A percentile compares a stretch with the other conserved stretches of the same genome.
Conservation (phyloP, 2,329 filamentous ascomycete genomes). For the Colletotrichum orbiculare region DNA sequence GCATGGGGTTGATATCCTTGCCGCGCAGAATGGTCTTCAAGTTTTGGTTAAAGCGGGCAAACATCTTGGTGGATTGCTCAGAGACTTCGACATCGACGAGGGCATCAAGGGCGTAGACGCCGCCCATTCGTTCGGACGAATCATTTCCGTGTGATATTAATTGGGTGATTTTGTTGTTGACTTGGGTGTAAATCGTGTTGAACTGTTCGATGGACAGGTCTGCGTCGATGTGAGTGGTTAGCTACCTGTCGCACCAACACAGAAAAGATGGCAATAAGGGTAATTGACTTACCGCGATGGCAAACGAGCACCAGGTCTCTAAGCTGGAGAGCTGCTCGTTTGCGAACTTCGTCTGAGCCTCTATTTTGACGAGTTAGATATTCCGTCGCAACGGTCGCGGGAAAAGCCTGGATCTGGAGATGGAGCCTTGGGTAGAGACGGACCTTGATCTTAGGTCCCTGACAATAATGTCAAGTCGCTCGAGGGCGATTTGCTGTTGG, state of each 20-base stretch:
- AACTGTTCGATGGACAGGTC: slow-evolving; percentile 88
- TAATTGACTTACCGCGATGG: slow-evolving; percentile 61
- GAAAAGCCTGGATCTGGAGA: not conserved
- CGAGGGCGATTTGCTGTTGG: slow-evolving; percentile 64
- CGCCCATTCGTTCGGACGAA: slow-evolving; percentile 88
- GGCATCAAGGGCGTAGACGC: slow-evolving; percentile 89
- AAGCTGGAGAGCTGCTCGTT: slow-evolving; percentile 64
- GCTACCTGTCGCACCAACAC: not conserved
- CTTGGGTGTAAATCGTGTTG: slow-evolving; percentile 64
- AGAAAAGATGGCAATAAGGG: slow-evolving; percentile 7
- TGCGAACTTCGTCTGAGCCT: slow-evolving; percentile 59
- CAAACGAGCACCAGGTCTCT: slow-evolving; percentile 65
- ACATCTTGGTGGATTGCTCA: slow-evolving; percentile 86
- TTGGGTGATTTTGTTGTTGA: slow-evolving; percentile 67
- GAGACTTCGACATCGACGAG: slow-evolving; percentile 97
- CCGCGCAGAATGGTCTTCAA: slow-evolving; percentile 88
- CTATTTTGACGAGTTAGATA: slow-evolving; percentile 12
- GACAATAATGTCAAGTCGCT: slow-evolving; percentile 65
- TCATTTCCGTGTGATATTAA: slow-evolving; percentile 88
- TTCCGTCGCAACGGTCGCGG: not conserved
- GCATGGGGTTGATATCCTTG: slow-evolving; percentile 91
- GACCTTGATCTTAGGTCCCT: slow-evolving; percentile 68
- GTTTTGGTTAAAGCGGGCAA: slow-evolving; percentile 92
- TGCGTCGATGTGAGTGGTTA: slow-evolving; percentile 41
- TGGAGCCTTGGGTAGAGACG: slow-evolving; percentile 34